Base-by-base conservation (phyloP, 306 rosid genomes). In the Ziziphus jujuba region DNA sequence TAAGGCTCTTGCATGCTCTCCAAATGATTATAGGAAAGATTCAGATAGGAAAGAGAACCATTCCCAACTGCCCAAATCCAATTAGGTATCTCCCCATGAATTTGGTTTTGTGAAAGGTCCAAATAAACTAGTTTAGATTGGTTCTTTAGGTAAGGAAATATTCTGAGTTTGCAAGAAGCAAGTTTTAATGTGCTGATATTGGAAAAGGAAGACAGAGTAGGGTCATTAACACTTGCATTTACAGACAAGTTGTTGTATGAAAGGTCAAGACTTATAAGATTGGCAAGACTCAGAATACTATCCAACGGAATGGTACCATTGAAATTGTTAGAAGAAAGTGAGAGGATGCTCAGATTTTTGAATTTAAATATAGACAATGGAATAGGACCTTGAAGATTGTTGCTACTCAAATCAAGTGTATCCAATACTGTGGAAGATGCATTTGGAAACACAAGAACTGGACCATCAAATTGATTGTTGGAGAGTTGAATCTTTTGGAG, bases 81-180 rank as follows among this genome's bases (percentile, higher is more conserved):
- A 6, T 5, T 43, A 24, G 96, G 92, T 25, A 87, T 40, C 15
- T 59, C 24, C 5, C 82, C 90, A 16, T 0, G 1, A 57, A 89
- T 82, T 7, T 25, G 55, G 56, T 89, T 89, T 3, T 16, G 0
- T 0, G 92, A 82, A 38, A 86, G 90, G 77, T 86, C 90, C 60
- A 89, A 58, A 72, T 0, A 0, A 1, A 0, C 0, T 40, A 87
- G 61, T 15, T 0, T 11, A 3, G 87, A 50, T 43, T 65, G 80
- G 4, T 68, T 71, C 69, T 9, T 77, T 56, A 89, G 86, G 17
- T 19, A 0, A 0, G 91, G 91, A 17, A 87, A 49, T 2, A 0
- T 50, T 13, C 5, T 19, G 38, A 89, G 9, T 0, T 64, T 75
- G 19, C 87, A 65, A 2, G 82, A 78, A 10, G 76, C 84, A 36